Percentiles rank a stretch among this genome's conserved stretches.
These are phyloP conservation scores for Diddensiella santjacobensis DNA, from an alignment of 805 yeast genomes.

Conservation along the genomic window DNA sequence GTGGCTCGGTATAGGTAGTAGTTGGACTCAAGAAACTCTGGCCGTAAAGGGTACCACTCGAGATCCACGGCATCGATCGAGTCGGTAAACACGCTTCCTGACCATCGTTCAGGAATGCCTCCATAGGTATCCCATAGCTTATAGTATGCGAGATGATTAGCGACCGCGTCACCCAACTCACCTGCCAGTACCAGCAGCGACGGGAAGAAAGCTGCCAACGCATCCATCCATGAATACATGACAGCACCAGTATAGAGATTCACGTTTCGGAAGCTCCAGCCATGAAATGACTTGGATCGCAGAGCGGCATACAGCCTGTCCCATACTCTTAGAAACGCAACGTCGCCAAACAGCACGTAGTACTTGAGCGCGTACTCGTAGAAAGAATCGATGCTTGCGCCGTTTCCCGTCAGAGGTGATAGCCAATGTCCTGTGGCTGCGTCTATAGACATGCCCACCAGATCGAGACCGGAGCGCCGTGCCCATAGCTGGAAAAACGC, in stretches of 20 bases:
- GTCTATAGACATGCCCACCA: slow-evolving; percentile 76
- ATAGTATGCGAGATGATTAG: slow-evolving; percentile 56
- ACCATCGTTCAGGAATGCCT: slow-evolving; percentile 88
- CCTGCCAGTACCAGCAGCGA: slow-evolving; percentile 82
- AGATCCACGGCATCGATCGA: slow-evolving; percentile 40
- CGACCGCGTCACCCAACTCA: slow-evolving; percentile 59
- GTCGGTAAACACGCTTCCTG: slow-evolving; percentile 3
- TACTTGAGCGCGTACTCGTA: slow-evolving; percentile 84
- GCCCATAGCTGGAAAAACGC: slow-evolving; percentile 74
- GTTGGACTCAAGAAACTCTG: slow-evolving; percentile 88
- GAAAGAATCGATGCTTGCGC: slow-evolving; percentile 89
- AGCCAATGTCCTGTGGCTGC: slow-evolving; percentile 53
- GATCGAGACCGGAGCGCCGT: slow-evolving; percentile 53
- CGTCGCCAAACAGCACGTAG: slow-evolving; percentile 66
- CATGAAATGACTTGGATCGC: slow-evolving; percentile 43
- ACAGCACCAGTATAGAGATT: slow-evolving; percentile 49
- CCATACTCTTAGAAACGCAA: slow-evolving; percentile 53
- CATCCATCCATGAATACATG: slow-evolving; percentile 71
- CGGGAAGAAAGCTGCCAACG: slow-evolving; percentile 83
- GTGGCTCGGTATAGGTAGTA: slow-evolving; percentile 82
- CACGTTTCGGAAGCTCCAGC: slow-evolving; percentile 56
- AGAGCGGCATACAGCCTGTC: slow-evolving; percentile 49
- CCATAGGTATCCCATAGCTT: slow-evolving; percentile 80
- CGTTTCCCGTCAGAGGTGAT: slow-evolving; percentile 68
- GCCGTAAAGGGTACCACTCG: slow-evolving; percentile 92